Evolutionary conservation across 257 asterid genomes (phyloP), one percentile per base, ranked within the genome.

Genomic region (Solanum infundibuliforme): DNA sequence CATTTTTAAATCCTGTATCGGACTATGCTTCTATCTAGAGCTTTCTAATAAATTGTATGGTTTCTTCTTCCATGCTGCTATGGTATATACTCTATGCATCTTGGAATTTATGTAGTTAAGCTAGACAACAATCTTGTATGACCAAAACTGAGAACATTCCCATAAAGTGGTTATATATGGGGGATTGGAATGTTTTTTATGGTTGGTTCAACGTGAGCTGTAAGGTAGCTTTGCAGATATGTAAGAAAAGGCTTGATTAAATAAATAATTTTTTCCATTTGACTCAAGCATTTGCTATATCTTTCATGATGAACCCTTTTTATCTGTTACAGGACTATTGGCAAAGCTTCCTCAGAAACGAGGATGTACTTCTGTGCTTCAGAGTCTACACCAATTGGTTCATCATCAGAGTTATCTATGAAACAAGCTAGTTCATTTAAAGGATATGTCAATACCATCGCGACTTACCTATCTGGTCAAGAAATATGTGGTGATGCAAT

Each of bases 341-440:
- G 99, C 87, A 95, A 92, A 89, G 97, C 98, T 89, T 94, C 98
- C 76, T 97, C 98, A n/a, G 98, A 97, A 88, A 90, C 90, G 89
- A 97, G 98, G 91, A 74, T 97, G 87, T 95, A 95, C 92, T 97
- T 89, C 88, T 82, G 92, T 86, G 88, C 91, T 90, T 94, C 99
- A 83, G 92, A 92, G 76, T 87, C 87, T 79, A 88, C 68, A 66
- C 68, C 38, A 11, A 69, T 65, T 62, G 88, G 88, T 81, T 88
- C 86, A 60, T 86, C 91, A 87, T 89, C 89, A 38, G 92, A 90
- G 83, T 87, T 81, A 72, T 89, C 69, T 88, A 79, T 27, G 65
- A 91, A 89, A 85, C 92, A 87, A 83, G 89, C 88, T 48, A 71
- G 79, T 91, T 90, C 89, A 68, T 88, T 32, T 41, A 93, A 91